These are phyloP conservation scores for Penicillium sp. DNA, from an alignment of 2,329 filamentous ascomycete genomes.

Conservation along the genomic window DNA sequence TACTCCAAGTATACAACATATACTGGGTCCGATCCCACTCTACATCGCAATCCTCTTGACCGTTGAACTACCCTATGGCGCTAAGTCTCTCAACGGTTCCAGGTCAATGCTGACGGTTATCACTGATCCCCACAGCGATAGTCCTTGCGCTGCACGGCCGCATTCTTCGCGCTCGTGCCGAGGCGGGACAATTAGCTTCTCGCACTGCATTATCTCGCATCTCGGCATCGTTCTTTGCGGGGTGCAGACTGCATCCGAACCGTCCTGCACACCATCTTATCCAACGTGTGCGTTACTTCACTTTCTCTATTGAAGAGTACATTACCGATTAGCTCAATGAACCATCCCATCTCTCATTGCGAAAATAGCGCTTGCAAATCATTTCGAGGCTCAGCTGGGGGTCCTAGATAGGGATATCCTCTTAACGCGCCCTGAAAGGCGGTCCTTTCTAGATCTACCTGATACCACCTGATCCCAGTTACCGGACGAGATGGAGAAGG, in stretches of 20 bases:
- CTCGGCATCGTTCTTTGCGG: constrained; percentile 7
- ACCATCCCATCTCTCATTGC: neutral
- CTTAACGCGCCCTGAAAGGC: neutral
- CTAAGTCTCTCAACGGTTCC: too few relatives aligned
- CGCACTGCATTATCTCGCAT: constrained; percentile 24
- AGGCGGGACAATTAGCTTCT: constrained; percentile 8
- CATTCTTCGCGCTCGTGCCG: neutral
- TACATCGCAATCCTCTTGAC: too few relatives aligned
- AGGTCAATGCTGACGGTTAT: neutral
- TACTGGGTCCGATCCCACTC: neutral
- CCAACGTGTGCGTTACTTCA: constrained; percentile 2
- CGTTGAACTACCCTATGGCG: too few relatives aligned
- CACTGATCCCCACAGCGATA: constrained; percentile 2
- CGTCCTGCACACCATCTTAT: neutral
- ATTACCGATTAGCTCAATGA: neutral
- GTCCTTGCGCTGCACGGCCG: constrained; percentile 18
- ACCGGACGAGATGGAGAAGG: neutral
- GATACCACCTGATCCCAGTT: neutral
- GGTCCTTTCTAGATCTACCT: neutral
- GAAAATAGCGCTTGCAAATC: neutral
- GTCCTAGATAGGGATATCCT: constrained; percentile 1
- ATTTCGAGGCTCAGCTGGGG: neutral
- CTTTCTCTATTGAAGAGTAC: too few relatives aligned
- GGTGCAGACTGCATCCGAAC: constrained; percentile 18
- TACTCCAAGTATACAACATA: neutral